Conservation (phyloP, 306 rosid genomes). For the Quercus cerris region DNA sequence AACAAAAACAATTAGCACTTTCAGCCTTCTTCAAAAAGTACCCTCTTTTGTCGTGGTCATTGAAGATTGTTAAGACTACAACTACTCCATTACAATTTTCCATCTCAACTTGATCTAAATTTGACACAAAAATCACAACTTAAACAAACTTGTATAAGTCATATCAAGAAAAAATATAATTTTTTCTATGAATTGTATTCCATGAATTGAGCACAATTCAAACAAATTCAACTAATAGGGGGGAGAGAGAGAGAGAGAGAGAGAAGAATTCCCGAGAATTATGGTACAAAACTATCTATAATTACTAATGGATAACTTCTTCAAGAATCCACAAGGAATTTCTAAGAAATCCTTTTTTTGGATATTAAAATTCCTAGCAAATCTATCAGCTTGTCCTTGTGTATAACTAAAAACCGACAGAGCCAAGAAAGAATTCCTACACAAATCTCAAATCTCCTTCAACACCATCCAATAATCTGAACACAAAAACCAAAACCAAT, state of each 20-base stretch:
- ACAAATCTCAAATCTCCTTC: slow-evolving; percentile 40
- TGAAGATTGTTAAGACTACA: slow-evolving; percentile 82
- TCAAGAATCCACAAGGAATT: slow-evolving; percentile 81
- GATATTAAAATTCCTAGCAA: slow-evolving; percentile 64
- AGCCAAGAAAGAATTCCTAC: slow-evolving; percentile 11
- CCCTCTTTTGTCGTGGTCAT: slow-evolving; percentile 72
- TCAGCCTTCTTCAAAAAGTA: no score
- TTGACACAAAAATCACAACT: background rate
- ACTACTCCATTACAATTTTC: slow-evolving; percentile 68
- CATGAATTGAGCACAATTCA: background rate
- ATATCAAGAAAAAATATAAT: no score
- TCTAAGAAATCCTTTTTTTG: slow-evolving; percentile 44
- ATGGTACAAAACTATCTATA: slow-evolving; percentile 53
- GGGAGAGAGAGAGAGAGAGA: no score
- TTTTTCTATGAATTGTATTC: background rate
- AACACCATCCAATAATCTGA: slow-evolving; percentile 70
- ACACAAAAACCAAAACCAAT: slow-evolving; percentile 11
- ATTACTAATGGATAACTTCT: slow-evolving; percentile 61
- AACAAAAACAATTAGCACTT: no score
- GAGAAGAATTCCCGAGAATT: background rate
- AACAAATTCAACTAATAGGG: background rate
- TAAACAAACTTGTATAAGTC: background rate
- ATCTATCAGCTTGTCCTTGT: slow-evolving; percentile 49
- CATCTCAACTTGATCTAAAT: slow-evolving; percentile 61
- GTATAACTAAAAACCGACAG: slow-evolving; percentile 40